Evolutionary conservation across 192 early-diverging fungal species (phyloP).

Genomic region (Coemansia sp.): DNA sequence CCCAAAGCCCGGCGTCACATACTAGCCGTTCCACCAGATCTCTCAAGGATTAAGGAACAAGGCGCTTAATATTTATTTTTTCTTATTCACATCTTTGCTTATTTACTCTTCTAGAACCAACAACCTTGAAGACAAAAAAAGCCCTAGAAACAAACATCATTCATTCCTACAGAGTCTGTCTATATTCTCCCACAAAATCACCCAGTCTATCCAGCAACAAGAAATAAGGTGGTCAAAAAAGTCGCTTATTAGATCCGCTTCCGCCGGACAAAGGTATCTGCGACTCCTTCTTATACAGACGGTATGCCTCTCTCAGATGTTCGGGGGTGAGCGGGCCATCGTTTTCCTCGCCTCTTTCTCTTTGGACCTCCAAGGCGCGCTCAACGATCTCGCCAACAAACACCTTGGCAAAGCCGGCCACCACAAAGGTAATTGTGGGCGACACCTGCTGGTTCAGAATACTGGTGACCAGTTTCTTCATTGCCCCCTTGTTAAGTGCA

Average conservation of each 20-base stretch:
- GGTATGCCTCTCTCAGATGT: constrained; percentile 83
- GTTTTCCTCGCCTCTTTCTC: constrained; percentile 68
- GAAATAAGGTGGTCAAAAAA: constrained; percentile 19
- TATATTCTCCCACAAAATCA: no score
- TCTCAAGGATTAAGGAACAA: no score
- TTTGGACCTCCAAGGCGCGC: constrained; percentile 75
- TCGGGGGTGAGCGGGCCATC: constrained; percentile 76
- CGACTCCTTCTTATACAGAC: constrained; percentile 66
- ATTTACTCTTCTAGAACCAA: no score
- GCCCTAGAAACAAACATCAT: no score
- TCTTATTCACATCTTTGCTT: no score
- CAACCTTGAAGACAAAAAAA: no score
- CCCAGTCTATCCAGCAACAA: no score
- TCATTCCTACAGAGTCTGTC: no score
- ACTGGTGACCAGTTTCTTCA: constrained; percentile 71
- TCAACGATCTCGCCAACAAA: constrained; percentile 92
- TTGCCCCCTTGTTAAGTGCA: constrained; percentile 70
- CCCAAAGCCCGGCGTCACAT: constrained; percentile 16
- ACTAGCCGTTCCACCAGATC: not conserved
- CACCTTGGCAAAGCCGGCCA: constrained; percentile 88
- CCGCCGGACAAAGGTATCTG: constrained; percentile 7
- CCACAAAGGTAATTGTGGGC: constrained; percentile 73
- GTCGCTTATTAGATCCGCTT: constrained; percentile 34
- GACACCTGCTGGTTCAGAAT: constrained; percentile 74
- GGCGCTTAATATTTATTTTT: no score